phyloP scores from a whole-genome alignment of 129 eudicot genomes.

The Apium graveolens region DNA sequence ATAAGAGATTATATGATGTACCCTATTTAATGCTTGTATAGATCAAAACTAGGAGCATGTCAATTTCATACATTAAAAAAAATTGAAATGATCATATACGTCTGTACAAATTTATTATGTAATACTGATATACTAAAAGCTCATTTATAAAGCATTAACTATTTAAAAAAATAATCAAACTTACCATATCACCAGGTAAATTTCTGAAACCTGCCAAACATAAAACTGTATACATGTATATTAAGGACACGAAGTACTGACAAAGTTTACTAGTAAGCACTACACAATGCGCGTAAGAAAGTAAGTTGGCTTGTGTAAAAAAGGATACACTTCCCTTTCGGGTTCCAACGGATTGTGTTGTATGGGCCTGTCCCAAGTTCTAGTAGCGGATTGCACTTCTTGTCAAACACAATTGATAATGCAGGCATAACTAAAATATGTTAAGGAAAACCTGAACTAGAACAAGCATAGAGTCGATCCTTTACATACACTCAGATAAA shows the following conservation, averaged over 20 bases:
- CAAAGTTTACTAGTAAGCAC: not conserved
- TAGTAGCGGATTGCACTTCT: no score
- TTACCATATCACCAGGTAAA: conserved; percentile 13
- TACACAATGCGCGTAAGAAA: not conserved
- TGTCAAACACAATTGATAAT: no score
- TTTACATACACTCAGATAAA: not conserved
- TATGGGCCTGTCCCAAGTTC: no score
- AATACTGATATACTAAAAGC: not conserved
- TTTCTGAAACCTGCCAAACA: not conserved
- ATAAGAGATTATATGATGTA: not conserved
- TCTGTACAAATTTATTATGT: not conserved
- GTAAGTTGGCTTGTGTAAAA: not conserved
- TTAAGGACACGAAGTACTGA: conserved; percentile 42
- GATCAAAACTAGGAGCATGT: not conserved
- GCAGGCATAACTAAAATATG: conserved; percentile 24
- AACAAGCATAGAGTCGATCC: not conserved
- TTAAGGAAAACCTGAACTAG: conserved; percentile 33
- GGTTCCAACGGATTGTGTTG: conserved; percentile 44
- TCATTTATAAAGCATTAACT: not conserved
- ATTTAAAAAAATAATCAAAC: not conserved
- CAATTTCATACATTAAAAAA: not conserved
- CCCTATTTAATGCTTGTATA: not conserved
- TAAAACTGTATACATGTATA: conserved; percentile 26
- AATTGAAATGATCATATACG: not conserved
- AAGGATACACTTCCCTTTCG: conserved; percentile 63